Percentiles rank a stretch among this genome's conserved stretches.
These are phyloP conservation scores for Lachnellula hyalina DNA, from an alignment of 2,329 filamentous ascomycete genomes.

Conservation along the genomic window DNA sequence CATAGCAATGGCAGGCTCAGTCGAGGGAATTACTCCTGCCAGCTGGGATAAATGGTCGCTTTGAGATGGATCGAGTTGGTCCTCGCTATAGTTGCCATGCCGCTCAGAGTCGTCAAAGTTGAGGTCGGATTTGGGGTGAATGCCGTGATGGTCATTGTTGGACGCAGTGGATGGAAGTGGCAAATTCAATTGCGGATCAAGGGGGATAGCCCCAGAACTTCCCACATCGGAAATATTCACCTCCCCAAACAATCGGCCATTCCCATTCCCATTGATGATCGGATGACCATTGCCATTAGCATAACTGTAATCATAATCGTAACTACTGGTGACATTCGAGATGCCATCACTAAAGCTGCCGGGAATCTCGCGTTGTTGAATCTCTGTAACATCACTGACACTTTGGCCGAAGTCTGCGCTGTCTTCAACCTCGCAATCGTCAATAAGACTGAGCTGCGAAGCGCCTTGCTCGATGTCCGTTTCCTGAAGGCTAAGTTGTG, in stretches of 20 bases:
- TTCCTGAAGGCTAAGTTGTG: conserved; percentile 28
- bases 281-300: neutral
- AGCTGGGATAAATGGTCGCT: conserved; percentile 7
- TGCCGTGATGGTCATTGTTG: neutral
- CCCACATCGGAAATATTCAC: conserved; percentile 26
- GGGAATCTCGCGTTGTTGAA: conserved; percentile 24
- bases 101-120: neutral
- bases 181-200: conserved; percentile 23
- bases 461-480: conserved; percentile 21
- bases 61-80: neutral
- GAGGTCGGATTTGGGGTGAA: neutral
- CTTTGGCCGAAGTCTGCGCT: conserved; percentile 17
- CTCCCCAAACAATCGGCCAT: conserved; percentile 30
- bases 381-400: conserved; percentile 20
- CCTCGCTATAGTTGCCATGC: neutral
- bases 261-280: conserved; percentile 7
- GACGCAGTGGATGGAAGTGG: conserved; percentile 15
- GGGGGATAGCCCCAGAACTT: conserved; percentile 29
- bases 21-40: neutral
- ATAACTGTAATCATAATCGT: conserved; percentile 13
- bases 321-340: conserved; percentile 8
- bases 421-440: conserved; percentile 13
- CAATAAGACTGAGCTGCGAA: conserved; percentile 28
- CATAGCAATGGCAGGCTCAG: neutral
- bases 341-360: conserved; percentile 22